A percentile compares a stretch with the other conserved stretches of the same genome.
phyloP scores from a whole-genome alignment of 345 rosid species.

The Noccaea caerulescens region DNA sequence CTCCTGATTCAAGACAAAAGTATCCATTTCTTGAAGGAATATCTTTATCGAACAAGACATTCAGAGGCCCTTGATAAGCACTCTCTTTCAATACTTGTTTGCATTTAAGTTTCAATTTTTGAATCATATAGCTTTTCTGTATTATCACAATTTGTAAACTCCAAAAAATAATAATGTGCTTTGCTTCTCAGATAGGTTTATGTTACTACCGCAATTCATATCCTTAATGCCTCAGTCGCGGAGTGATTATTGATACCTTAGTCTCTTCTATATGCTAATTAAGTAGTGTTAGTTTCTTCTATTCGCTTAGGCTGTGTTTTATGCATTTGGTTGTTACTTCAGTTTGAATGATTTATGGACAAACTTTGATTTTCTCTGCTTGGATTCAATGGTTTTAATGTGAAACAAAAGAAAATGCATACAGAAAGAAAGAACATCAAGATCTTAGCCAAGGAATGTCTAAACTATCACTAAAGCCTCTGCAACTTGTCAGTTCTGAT shows the following conservation, averaged over 20 bases:
- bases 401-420: background rate
- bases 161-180: background rate
- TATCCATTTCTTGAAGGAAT: conserved; percentile 13
- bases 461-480: background rate
- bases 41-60: conserved; percentile 3
- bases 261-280: background rate
- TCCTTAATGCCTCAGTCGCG: background rate
- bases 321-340: background rate
- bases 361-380: background rate
- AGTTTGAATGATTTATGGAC: background rate
- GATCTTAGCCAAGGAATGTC: background rate
- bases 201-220: background rate
- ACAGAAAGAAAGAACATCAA: background rate
- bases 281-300: background rate
- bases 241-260: background rate
- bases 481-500: conserved; percentile 65
- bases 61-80: conserved; percentile 18
- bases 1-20: conserved; percentile 26
- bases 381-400: no score
- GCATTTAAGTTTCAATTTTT: conserved; percentile 12
- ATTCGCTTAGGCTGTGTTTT: background rate
- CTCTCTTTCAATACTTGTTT: background rate
- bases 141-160: conserved; percentile 10
- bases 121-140: conserved; percentile 9
- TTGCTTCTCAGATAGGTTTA: conserved; percentile 14